Evolutionary conservation across 1,284 basidiomycete species (phyloP), one percentile per base, ranked within the genome.

Genomic region (Pseudozyma tsukubaensis): DNA sequence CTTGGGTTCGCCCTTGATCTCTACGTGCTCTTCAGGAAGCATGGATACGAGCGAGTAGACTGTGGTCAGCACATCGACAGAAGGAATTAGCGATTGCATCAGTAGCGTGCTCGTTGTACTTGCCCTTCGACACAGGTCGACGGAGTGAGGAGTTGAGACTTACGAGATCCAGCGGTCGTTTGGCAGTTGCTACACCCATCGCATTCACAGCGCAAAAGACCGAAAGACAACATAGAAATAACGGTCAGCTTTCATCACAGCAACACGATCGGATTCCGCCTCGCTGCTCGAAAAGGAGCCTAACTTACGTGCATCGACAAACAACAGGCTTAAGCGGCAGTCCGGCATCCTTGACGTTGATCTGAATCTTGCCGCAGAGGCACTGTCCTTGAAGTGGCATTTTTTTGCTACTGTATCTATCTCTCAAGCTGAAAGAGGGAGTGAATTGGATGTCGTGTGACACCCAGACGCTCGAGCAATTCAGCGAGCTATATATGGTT

Each of bases 361-460:
- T 53, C 54, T 63, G 42, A 34, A 72, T 56, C 12, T 52, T 48
- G 8, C 64, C 70, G 45, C 70, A 67, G 21, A 67, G 63, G 44
- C 69, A 72, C 4, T 40, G 49, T 48, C 69, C 69, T 43, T 54
- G 43, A 44, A 67, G 50, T 6, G 69, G 47, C 69, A 72, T 66
- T 12, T 37, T 37, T 57, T 21, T 34, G 21, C 14, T 34, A 12
- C 13, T 32, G n/a, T 29, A 3, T 29, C 24, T 29, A 29, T 29
- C 24, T 3, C 6, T 29, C 24, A n/a, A n/a, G n/a, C 7, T 13
- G 47, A 18, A 14, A n/a, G 29, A 48, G 39, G 39, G 13, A 40
- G 8, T 3, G 14, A 13, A n/a, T n/a, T n/a, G 19, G 50, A 52
- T 52, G 50, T 52, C 50, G 37, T 24, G 19, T 16, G 37, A 51